Evolutionary conservation across 23 red algal species (phyloP).

Genomic region (Chondrus crispus): DNA sequence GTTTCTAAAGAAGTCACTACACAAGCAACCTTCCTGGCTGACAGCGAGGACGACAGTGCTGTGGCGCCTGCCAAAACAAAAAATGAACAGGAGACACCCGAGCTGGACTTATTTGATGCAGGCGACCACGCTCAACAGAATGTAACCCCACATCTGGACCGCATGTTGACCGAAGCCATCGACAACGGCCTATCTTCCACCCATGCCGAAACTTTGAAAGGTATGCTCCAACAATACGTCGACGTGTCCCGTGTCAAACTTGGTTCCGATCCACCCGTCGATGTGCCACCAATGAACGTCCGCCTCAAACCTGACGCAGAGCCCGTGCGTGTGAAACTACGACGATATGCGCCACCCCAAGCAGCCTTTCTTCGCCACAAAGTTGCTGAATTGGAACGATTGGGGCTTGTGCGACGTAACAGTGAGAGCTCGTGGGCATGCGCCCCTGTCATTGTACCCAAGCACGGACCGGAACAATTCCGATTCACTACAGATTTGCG

Average conservation of each 20-base stretch:
- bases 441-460: conserved; percentile 3
- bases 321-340: neutral
- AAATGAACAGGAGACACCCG: no score
- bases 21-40: no score
- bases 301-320: neutral
- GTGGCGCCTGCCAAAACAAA: no score
- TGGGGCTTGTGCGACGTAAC: neutral
- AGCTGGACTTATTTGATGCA: no score
- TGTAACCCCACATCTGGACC: neutral
- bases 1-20: no score
- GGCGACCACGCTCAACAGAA: no score
- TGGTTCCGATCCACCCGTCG: neutral
- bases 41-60: no score
- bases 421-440: neutral
- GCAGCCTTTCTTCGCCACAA: neutral
- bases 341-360: neutral
- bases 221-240: neutral
- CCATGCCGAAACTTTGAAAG: neutral
- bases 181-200: neutral
- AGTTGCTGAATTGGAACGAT: neutral
- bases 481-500: conserved; percentile 9
- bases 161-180: neutral
- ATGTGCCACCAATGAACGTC: neutral
- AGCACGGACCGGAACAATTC: neutral
- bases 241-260: conserved; percentile 35